Conservation (phyloP, 768 basidiomycete genomes). For the Rubroboletus satanas region DNA sequence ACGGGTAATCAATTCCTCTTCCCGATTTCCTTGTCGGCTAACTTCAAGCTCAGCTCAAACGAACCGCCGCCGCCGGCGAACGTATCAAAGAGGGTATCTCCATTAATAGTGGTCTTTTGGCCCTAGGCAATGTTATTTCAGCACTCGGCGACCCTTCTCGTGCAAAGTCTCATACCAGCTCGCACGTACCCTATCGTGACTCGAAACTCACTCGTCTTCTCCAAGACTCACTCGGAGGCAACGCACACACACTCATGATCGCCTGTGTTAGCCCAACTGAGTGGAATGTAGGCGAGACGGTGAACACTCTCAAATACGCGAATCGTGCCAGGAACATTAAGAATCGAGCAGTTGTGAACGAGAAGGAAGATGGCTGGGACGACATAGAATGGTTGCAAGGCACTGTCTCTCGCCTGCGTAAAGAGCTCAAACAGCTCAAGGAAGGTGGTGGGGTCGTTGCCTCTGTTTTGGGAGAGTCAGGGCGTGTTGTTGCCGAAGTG, state of each 20-base stretch:
- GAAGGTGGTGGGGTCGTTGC: slow-evolving; percentile 46
- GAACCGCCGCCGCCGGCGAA: slow-evolving; percentile 93
- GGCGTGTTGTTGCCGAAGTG: slow-evolving; percentile 30
- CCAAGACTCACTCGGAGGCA: slow-evolving; percentile 91
- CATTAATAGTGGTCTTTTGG: slow-evolving; percentile 94
- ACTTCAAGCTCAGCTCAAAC: slow-evolving; percentile 64
- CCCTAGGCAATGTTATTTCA: slow-evolving; percentile 97
- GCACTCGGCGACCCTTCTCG: slow-evolving; percentile 92
- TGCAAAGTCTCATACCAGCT: slow-evolving; percentile 75
- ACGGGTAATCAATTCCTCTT: slow-evolving; percentile 48
- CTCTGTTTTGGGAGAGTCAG: slow-evolving; percentile 28
- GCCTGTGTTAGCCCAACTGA: slow-evolving; percentile 96
- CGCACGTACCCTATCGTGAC: slow-evolving; percentile 96
- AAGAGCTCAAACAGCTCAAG: slow-evolving; percentile 80
- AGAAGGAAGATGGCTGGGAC: slow-evolving; percentile 98
- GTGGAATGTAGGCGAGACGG: slow-evolving; percentile 90
- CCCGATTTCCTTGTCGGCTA: slow-evolving; percentile 10
- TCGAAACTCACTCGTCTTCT: slow-evolving; percentile 86
- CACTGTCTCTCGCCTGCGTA: slow-evolving; percentile 78
- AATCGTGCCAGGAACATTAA: slow-evolving; percentile 97
- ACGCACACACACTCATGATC: slow-evolving; percentile 98
- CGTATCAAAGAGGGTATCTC: slow-evolving; percentile 99
- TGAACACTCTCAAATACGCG: slow-evolving; percentile 95
- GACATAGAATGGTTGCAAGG: slow-evolving; percentile 95
- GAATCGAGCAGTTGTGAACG: slow-evolving; percentile 87